These are phyloP conservation scores for Cercospora sp. DNA, from an alignment of 2,329 filamentous ascomycete genomes.

Conservation along the genomic window DNA sequence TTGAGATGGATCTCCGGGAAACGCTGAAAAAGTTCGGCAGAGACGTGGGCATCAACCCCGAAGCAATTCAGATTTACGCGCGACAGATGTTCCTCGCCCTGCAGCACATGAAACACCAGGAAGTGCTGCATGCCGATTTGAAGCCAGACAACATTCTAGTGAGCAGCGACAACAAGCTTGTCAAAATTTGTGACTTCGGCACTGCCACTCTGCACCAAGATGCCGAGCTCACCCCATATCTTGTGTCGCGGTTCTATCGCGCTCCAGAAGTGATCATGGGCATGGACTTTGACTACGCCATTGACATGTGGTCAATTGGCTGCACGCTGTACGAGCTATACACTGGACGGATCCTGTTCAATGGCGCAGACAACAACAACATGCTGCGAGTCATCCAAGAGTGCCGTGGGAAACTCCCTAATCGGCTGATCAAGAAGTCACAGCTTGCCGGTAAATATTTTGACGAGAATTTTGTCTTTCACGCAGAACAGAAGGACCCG, in stretches of 20 bases:
- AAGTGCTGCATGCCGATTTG: slow-evolving; percentile 91
- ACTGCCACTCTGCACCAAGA: slow-evolving; percentile 93
- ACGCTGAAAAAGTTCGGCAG: slow-evolving; percentile 94
- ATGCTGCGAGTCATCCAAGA: slow-evolving; percentile 98
- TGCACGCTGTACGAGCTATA: slow-evolving; percentile 97
- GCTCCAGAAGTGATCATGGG: slow-evolving; percentile 96
- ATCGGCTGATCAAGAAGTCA: slow-evolving; percentile 83
- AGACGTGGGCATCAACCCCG: slow-evolving; percentile 86
- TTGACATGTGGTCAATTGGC: slow-evolving; percentile 97
- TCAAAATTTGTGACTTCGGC: slow-evolving; percentile 95
- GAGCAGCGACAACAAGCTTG: slow-evolving; percentile 75
- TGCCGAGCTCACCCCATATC: slow-evolving; percentile 88
- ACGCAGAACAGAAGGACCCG: slow-evolving; percentile 82
- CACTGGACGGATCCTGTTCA: slow-evolving; percentile 96
- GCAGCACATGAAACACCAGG: slow-evolving; percentile 83
- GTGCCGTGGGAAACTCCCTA: slow-evolving; percentile 85
- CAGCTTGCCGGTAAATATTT: slow-evolving; percentile 76
- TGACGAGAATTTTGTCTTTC: slow-evolving; percentile 66
- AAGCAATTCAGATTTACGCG: slow-evolving; percentile 83
- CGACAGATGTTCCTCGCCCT: slow-evolving; percentile 92
- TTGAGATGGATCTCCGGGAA: slow-evolving; percentile 88
- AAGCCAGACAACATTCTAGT: slow-evolving; percentile 97
- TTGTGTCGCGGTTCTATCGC: slow-evolving; percentile 95
- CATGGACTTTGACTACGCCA: slow-evolving; percentile 90
- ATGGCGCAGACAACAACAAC: slow-evolving; percentile 93